Conservation (phyloP, 2,329 filamentous ascomycete species). For the Colletotrichum sp. region DNA sequence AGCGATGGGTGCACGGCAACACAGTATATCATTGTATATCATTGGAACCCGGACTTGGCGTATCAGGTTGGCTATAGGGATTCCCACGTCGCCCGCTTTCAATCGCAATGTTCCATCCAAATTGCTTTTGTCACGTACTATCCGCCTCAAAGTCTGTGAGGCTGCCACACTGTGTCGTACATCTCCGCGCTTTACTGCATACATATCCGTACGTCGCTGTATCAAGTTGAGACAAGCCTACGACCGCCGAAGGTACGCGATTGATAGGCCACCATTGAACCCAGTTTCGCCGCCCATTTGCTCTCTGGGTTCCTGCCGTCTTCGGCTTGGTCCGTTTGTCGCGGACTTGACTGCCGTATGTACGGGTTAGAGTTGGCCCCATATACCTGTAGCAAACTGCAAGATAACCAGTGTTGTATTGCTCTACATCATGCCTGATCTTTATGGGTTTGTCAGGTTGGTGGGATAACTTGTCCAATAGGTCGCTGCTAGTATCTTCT, state of each 20-base stretch:
- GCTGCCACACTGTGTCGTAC: background rate
- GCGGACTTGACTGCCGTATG: background rate
- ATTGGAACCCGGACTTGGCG: conserved; percentile 4
- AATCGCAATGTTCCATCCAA: background rate
- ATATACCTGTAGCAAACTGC: background rate
- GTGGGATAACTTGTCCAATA: background rate
- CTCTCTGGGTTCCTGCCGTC: background rate
- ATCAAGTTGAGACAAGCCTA: background rate
- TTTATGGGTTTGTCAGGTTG: background rate
- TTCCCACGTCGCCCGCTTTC: background rate
- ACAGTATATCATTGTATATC: background rate
- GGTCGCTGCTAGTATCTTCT: background rate
- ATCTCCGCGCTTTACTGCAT: background rate
- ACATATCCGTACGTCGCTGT: background rate
- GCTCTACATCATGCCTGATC: background rate
- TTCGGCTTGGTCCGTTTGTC: background rate
- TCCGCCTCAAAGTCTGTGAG: background rate
- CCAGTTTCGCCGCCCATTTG: background rate
- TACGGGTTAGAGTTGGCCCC: background rate
- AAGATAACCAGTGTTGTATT: background rate
- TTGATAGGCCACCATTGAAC: background rate
- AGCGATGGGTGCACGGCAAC: background rate
- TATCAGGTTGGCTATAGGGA: background rate
- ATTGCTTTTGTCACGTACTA: background rate
- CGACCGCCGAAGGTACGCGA: background rate